Conservation (phyloP, 1,139 yeast genomes). For the Candida tetrigidarum region DNA sequence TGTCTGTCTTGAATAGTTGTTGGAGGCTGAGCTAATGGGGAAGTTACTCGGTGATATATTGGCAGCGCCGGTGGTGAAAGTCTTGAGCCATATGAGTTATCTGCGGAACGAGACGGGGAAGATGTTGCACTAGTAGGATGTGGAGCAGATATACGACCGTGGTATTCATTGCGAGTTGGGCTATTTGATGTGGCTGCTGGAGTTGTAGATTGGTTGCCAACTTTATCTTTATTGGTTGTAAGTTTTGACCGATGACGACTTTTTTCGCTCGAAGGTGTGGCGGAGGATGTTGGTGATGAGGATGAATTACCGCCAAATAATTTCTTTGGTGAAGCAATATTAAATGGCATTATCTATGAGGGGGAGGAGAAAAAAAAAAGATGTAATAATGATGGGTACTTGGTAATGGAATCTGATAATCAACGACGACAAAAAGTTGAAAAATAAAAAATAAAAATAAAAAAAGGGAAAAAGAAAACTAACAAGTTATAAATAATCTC, state of each 20-base stretch:
- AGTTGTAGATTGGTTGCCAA: slow-evolving; percentile 1
- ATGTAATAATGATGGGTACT: background rate
- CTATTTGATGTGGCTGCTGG: background rate
- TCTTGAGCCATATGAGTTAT: background rate
- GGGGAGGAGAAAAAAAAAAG: background rate
- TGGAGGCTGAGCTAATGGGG: slow-evolving; percentile 17
- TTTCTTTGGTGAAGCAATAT: slow-evolving; percentile 4
- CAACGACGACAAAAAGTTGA: too few relatives aligned
- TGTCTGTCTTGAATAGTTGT: slow-evolving; percentile 7
- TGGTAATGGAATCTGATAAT: too few relatives aligned
- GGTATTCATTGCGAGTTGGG: background rate
- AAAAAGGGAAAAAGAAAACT: background rate
- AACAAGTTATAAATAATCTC: background rate
- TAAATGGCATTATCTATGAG: slow-evolving; percentile 1
- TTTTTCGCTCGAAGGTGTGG: slow-evolving; percentile 3
- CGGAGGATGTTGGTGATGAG: background rate
- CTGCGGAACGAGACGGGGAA: too few relatives aligned
- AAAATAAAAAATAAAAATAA: background rate
- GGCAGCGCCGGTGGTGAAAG: slow-evolving; percentile 9
- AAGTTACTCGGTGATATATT: slow-evolving; percentile 8
- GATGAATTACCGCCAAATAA: background rate
- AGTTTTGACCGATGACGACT: background rate
- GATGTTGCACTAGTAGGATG: background rate
- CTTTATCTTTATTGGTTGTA: slow-evolving; percentile 1
- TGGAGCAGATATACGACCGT: background rate